Base-by-base conservation (phyloP, 257 asterid species). In the Prunella vulgaris region DNA sequence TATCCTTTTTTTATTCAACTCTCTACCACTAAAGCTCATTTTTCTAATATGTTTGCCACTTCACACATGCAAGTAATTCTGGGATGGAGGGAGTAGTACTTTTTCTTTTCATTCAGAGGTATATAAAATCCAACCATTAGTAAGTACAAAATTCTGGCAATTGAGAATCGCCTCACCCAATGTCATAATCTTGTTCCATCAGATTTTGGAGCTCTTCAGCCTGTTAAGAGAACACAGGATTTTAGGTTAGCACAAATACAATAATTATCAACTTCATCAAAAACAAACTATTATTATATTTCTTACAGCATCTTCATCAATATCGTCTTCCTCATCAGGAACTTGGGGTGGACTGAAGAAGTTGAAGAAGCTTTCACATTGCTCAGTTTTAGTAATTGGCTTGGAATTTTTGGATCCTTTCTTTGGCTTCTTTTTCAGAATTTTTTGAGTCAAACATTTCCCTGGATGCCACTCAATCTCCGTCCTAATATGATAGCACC, bases 291-390 rank as follows among this genome's bases (percentile, higher is more conserved):
- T 0, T 9, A 18, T 9, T 21, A 20, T 20, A 52, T 52, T 51
- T 20, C 93, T 82, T 84, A 88, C 96, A 60, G 82, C 95, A 76
- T 93, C 95, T 73, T 90, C 95, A 72, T 93, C 97, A 14, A 93
- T 81, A 48, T 90, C 96, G 9, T 85, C 96, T 48, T 81, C 93
- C 58, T 86, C 96, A 27, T 90, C 95, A 0, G 94, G 96, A 52
- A 90, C 93, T 58, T 87, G 84, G 9, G 97, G 97, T 60, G 98
- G 98, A 75, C 87, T 84, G 69, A 93, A 93, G 86, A 93, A 93
- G 78, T 90, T 91, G 78, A 93, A 93, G 79, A 93, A 93, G 64
- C 96, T 93, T 60, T 87, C 96, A 66, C 97, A 90, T 9, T 85
- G 82, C 79, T 90, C 97, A 13, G 89, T 90, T 80, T 87, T 88